Base-by-base conservation (phyloP, 192 early-diverging fungal genomes). In the Dispira parvispora region DNA sequence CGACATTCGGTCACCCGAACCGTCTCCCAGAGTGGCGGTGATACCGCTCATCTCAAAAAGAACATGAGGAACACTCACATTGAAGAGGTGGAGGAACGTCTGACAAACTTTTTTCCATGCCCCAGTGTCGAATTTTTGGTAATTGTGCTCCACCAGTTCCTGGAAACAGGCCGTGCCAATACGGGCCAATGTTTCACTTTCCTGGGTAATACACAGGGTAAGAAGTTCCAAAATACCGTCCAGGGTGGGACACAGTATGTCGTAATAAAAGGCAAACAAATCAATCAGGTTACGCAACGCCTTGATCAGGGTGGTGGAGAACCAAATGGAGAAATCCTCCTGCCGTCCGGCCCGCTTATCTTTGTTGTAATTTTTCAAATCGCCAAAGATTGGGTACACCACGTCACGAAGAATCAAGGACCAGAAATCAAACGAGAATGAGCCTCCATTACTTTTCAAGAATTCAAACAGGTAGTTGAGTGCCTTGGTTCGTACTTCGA, bases 231-330 rank as follows among this genome's bases (percentile, higher is more conserved):
- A 73, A 20, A 96, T 72, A 27, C 83, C 82, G 55, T 80, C 80
- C 69, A 94, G 80, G 77, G 88, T 84, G 52, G 83, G 81, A 27
- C 68, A 70, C 49, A 91, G 72, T 56, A 75, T 78, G 23, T 88
- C 84, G 63, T 81, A 91, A 68, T 88, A 92, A 65, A 73, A 70
- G 0, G 84, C 81, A 62, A 91, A 94, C 58, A 96, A 70, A 52
- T 90, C 87, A 21, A 96, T 80, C 62, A 96, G 79, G 69, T 84
- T 86, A 38, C 90, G 78, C 66, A 96, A 73, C 6, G 92, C 93
- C 74, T 91, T 87, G 69, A 96, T 88, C 75, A 96, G 78, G 14
- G 93, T 94, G 11, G 91, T 94, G 14, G 88, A 93, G 47, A 96
- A 77, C 93, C 93, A 96, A 26, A 93, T 81, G 63, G 82, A 84